phyloP scores from a whole-genome alignment of 139 green algal species.

The Chlorella sp. region DNA sequence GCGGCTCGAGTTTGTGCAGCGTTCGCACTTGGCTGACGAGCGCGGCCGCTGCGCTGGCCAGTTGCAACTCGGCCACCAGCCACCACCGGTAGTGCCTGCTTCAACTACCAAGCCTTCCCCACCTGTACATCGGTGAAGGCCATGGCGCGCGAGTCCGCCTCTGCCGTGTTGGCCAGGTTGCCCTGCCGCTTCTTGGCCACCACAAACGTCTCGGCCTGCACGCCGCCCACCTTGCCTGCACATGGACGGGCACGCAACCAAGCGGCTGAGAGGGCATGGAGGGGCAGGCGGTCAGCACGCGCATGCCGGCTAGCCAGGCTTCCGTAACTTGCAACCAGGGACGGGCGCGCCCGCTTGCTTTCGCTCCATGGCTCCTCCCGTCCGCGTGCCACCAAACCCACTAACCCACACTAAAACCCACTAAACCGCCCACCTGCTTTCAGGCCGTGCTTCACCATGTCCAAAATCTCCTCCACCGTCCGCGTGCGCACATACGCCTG shows the following conservation, averaged over 20 bases:
- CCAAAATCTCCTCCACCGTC: slow-evolving; percentile 82
- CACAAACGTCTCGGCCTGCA: background rate
- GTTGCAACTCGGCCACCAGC: no score
- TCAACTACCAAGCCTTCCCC: no score
- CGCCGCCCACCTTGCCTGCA: slow-evolving; percentile 22
- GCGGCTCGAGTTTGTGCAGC: no score
- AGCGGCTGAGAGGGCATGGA: background rate
- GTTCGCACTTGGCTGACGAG: no score
- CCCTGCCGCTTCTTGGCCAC: slow-evolving; percentile 50
- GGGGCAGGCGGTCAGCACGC: no score
- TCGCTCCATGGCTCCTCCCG: background rate
- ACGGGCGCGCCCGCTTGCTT: background rate
- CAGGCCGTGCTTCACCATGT: slow-evolving; percentile 86
- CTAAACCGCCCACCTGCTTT: slow-evolving; percentile 31
- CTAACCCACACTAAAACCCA: background rate
- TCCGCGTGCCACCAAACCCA: background rate
- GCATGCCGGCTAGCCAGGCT: no score
- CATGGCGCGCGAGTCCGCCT: slow-evolving; percentile 49
- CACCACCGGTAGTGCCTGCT: no score
- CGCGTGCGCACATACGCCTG: slow-evolving; percentile 81
- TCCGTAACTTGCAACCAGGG: no score
- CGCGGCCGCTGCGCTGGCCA: no score
- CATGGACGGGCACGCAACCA: background rate
- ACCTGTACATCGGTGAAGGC: slow-evolving; percentile 80
- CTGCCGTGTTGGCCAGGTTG: slow-evolving; percentile 60